These are phyloP conservation scores for Zopfochytrium polystomum DNA, from an alignment of 371 early-diverging fungal genomes.

Conservation along the genomic window DNA sequence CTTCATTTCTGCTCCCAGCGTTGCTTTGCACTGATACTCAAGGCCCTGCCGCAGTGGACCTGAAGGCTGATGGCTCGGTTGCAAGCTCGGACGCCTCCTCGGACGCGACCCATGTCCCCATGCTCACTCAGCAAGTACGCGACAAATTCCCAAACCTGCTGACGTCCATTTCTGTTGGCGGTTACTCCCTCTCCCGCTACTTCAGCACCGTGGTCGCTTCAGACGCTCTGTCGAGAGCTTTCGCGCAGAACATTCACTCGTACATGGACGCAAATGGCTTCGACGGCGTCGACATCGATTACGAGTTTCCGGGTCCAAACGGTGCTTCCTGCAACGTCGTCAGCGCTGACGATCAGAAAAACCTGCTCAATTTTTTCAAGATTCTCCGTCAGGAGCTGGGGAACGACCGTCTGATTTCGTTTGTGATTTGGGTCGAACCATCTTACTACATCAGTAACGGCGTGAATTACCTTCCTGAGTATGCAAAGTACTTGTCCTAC, in stretches of 20 bases:
- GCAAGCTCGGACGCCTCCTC: background rate
- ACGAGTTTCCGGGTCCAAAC: conserved; percentile 8
- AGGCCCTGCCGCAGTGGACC: no score
- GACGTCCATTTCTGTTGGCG: conserved; percentile 50
- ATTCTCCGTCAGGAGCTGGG: conserved; percentile 7
- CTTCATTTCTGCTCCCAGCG: no score
- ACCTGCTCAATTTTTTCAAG: background rate
- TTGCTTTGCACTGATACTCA: no score
- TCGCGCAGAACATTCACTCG: conserved; percentile 53
- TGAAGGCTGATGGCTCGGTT: no score
- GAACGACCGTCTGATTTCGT: no score
- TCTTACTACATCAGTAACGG: no score
- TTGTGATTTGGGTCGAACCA: no score
- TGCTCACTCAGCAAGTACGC: background rate
- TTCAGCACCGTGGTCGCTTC: no score
- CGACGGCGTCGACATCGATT: no score
- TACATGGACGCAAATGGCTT: conserved; percentile 37
- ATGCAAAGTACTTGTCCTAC: no score
- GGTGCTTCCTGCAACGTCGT: conserved; percentile 12
- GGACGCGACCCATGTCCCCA: conserved; percentile 5
- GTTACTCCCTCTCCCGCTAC: conserved; percentile 68
- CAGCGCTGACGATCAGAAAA: background rate
- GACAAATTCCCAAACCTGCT: background rate
- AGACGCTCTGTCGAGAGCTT: conserved; percentile 39
- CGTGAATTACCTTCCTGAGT: no score